Base-by-base conservation (phyloP, 2,329 filamentous ascomycete genomes). In the Parastagonospora nodorum region DNA sequence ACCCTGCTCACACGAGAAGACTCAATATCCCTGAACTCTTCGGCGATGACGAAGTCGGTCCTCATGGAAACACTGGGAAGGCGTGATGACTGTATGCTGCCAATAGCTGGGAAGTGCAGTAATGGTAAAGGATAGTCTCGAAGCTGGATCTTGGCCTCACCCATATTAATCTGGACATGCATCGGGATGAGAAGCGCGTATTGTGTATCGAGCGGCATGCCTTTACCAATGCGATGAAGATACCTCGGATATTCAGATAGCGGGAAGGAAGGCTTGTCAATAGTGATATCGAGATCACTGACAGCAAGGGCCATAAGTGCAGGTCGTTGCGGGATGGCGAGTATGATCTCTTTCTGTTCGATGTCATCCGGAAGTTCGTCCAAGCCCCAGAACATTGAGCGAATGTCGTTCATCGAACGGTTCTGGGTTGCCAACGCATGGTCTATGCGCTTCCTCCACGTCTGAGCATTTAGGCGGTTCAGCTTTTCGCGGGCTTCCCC, bases 231-330 rank as follows among this genome's bases (percentile, higher is more conserved):
- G 41, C 85, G 84, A 68, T 97, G 84, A 24, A 99, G 78, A 69
- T 96, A 99, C 12, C 88, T 84, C 0, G 93, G 89, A 47, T 93
- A 85, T 10, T 96, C 87, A 2, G 84, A 80, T 51, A 96, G 78
- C 0, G 92, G 88, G 69, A 99, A 99, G 0, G 90, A 93, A 0
- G 94, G 94, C 71, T 96, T 97, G 73, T 97, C 94, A 51, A 99
- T 81, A 29, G 86, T 80, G 48, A 99, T 81, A 57, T 93, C 88
- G 29, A 99, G 78, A 69, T 99, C 93, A 53, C 87, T 91, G 60
- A 97, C 86, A 37, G 90, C 77, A 5, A 90, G 82, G 2, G 88
- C 84, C 85, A 96, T 88, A 11, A 99, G 80, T 7, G 89, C 89
- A 12, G 94, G 93, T 27, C 94, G 84, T 57, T 90, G 86, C 4